Conservation (phyloP, 495 filamentous ascomycete genomes). For the Penicillium subrubescens region DNA sequence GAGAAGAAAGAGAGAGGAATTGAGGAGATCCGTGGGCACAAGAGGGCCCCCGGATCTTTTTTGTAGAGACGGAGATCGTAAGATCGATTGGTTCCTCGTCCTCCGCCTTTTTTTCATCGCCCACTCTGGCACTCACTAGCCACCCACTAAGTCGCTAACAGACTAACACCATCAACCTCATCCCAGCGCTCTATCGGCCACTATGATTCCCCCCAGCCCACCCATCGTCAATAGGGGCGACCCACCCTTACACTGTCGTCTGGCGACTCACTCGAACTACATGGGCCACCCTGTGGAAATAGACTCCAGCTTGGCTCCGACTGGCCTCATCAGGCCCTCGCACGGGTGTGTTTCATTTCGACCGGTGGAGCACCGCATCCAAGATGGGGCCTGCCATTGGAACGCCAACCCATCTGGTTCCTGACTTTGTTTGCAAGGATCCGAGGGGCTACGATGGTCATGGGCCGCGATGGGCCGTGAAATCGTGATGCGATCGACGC, state of each 20-base stretch:
- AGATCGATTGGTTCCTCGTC: not conserved
- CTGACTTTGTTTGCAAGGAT: conserved; percentile 2
- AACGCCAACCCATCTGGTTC: not conserved
- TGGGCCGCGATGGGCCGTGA: conserved; percentile 1
- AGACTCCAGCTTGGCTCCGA: conserved; percentile 7
- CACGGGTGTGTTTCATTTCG: conserved; percentile 27
- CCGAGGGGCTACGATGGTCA: not conserved
- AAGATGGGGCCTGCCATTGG: conserved; percentile 14
- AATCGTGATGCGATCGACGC: conserved; percentile 1
- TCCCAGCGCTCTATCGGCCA: not conserved
- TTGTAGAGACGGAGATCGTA: conserved; percentile 12
- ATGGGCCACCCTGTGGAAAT: conserved; percentile 7
- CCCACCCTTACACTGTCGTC: conserved; percentile 11
- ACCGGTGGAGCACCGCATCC: conserved; percentile 17
- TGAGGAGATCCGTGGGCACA: not conserved
- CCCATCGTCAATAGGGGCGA: conserved; percentile 20
- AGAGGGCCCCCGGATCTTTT: conserved; percentile 11
- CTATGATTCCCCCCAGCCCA: not conserved
- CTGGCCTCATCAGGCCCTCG: conserved; percentile 13
- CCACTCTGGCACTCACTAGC: not conserved
- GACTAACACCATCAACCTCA: not conserved
- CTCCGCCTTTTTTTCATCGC: not conserved
- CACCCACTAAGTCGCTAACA: not conserved
- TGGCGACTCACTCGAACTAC: not conserved
- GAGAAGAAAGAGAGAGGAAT: not conserved